These are phyloP conservation scores for Psilocybe tampanensis DNA, from an alignment of 768 basidiomycete species.

Conservation along the genomic window DNA sequence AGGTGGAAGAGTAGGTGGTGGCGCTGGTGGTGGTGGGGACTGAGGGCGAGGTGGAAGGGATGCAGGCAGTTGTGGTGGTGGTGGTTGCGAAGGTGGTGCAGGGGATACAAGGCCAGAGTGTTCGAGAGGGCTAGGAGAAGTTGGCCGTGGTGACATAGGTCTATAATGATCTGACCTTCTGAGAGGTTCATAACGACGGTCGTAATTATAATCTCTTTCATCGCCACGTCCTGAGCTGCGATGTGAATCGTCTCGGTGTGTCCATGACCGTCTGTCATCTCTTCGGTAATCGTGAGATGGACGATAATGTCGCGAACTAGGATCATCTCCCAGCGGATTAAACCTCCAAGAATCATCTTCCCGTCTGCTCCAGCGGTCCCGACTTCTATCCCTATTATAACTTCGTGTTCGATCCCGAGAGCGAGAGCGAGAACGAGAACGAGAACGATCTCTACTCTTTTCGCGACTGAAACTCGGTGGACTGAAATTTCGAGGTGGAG, in stretches of 20 bases:
- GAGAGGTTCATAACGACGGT: constrained; percentile 10
- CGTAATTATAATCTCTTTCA: constrained; percentile 24
- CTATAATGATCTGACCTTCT: constrained; percentile 2
- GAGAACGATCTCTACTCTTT: constrained; percentile 31
- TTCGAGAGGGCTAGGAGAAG: constrained; percentile 15
- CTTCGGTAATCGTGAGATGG: constrained; percentile 19
- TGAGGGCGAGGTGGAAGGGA: constrained; percentile 30
- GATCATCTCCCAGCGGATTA: constrained; percentile 13
- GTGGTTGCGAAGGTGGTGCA: constrained; percentile 16
- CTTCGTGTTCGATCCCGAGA: constrained; percentile 31
- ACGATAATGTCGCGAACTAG: constrained; percentile 24
- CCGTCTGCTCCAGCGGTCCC: constrained; percentile 17
- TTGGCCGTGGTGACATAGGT: constrained; percentile 1
- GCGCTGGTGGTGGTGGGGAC: constrained; percentile 28
- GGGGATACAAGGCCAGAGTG: constrained; percentile 8
- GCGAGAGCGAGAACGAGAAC: constrained; percentile 32
- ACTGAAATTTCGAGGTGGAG: constrained; percentile 32
- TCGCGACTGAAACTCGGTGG: constrained; percentile 38
- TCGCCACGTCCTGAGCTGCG: constrained; percentile 16
- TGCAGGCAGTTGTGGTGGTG: constrained; percentile 24
- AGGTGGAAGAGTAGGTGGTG: constrained; percentile 23
- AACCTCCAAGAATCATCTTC: constrained; percentile 27
- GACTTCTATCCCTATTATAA: constrained; percentile 20
- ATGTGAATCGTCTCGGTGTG: constrained; percentile 29
- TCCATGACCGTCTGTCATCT: constrained; percentile 39